Percentiles rank a stretch among this genome's conserved stretches.
Evolutionary conservation across 139 green algal genomes (phyloP).

Genomic region (Tetraselmis striata): DNA sequence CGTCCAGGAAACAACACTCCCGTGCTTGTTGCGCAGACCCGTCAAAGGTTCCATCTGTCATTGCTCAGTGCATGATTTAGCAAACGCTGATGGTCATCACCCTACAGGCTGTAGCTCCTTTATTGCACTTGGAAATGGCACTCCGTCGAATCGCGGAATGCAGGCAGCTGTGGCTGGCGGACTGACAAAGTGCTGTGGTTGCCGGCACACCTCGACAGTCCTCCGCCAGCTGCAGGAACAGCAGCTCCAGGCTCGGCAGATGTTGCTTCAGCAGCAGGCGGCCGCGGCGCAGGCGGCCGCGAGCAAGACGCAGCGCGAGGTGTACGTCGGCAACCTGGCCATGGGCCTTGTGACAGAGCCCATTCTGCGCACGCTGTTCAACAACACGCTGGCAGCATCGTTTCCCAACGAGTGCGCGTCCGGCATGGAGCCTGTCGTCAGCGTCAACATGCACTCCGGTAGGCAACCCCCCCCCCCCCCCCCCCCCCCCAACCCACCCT

Average conservation of each 20-base stretch:
- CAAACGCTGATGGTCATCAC: neutral
- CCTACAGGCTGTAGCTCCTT: neutral
- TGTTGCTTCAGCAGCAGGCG: constrained; percentile 79
- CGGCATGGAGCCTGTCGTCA: constrained; percentile 63
- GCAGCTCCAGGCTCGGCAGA: constrained; percentile 64
- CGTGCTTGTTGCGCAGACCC: too few relatives aligned
- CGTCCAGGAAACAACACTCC: too few relatives aligned
- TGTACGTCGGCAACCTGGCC: constrained; percentile 76
- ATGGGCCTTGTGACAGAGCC: constrained; percentile 57
- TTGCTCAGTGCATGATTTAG: too few relatives aligned
- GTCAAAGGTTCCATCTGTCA: too few relatives aligned
- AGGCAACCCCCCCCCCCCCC: constrained; percentile 3
- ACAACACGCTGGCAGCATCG: constrained; percentile 57
- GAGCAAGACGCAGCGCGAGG: constrained; percentile 70
- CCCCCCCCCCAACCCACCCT: constrained; percentile 7
- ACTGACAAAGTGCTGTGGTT: neutral
- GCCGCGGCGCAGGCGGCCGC: constrained; percentile 48
- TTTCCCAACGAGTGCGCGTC: constrained; percentile 44
- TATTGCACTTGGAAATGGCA: too few relatives aligned
- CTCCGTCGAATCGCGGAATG: neutral
- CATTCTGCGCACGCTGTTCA: constrained; percentile 69
- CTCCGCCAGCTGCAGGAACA: constrained; percentile 67
- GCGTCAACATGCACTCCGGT: constrained; percentile 40
- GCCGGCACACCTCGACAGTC: constrained; percentile 2
- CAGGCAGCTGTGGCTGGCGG: neutral